phyloP scores from a whole-genome alignment of 2,329 filamentous ascomycete genomes.

The Fusarium temperatum region DNA sequence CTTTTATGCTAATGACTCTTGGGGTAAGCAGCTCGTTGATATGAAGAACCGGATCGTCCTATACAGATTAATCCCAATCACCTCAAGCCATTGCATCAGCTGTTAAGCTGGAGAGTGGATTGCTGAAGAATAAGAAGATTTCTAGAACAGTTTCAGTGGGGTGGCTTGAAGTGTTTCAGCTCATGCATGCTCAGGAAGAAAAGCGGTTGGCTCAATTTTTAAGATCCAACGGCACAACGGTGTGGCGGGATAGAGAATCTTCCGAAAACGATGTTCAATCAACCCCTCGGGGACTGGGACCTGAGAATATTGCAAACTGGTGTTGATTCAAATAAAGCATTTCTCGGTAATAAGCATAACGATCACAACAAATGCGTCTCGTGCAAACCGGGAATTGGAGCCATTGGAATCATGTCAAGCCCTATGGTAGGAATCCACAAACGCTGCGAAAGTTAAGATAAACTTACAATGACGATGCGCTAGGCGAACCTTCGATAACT shows the following conservation, averaged over 20 bases:
- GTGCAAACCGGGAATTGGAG: not conserved
- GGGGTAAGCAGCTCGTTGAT: not conserved
- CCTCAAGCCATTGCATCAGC: conserved; percentile 5
- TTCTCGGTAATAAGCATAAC: not conserved
- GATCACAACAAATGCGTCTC: not conserved
- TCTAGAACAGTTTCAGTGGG: conserved; percentile 41
- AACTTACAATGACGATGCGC: not conserved
- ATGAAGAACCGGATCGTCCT: conserved; percentile 3
- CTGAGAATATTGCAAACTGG: not conserved
- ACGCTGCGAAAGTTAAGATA: not conserved
- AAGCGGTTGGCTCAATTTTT: conserved; percentile 33
- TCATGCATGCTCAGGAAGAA: conserved; percentile 21
- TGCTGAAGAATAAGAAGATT: conserved; percentile 38
- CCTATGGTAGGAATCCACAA: not conserved
- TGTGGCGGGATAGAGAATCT: conserved; percentile 36
- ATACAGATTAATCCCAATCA: not conserved
- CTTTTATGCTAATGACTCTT: not conserved
- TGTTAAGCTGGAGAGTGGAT: conserved; percentile 26
- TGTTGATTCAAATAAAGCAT: not conserved
- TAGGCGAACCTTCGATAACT: not conserved
- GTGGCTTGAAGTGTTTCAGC: conserved; percentile 40
- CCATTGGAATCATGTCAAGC: not conserved
- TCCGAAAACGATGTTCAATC: conserved; percentile 28
- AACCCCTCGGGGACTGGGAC: not conserved
- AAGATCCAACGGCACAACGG: conserved; percentile 33